phyloP scores from a whole-genome alignment of 305 asterid genomes.

The Rubia peregrina region DNA sequence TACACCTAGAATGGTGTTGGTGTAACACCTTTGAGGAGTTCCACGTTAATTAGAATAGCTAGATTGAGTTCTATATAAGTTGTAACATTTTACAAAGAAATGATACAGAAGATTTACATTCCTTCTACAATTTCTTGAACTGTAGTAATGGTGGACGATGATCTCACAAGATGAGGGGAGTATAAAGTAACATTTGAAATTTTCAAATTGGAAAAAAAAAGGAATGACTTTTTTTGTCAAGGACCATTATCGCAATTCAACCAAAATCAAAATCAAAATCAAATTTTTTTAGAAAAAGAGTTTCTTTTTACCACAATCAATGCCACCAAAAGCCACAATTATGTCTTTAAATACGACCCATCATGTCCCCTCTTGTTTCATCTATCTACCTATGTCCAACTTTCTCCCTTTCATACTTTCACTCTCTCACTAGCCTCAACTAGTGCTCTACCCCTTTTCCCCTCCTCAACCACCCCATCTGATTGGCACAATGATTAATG shows the following conservation, averaged over 20 bases:
- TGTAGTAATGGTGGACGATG: too few species aligned
- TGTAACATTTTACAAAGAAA: too few species aligned
- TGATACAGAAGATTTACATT: too few species aligned
- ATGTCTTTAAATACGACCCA: conserved; percentile 46
- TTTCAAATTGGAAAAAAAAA: too few species aligned
- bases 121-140: too few species aligned
- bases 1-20: too few species aligned
- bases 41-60: too few species aligned
- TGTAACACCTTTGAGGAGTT: too few species aligned
- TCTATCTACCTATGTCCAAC: conserved; percentile 12
- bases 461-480: not conserved
- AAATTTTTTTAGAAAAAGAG: too few species aligned
- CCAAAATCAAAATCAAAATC: not conserved
- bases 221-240: not conserved
- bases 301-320: not conserved
- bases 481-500: conserved; percentile 25
- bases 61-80: too few species aligned
- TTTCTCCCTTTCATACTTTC: conserved; percentile 5
- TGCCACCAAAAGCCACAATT: conserved; percentile 23
- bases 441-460: not conserved
- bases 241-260: not conserved
- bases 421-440: conserved; percentile 17
- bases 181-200: too few species aligned
- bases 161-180: too few species aligned
- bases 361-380: conserved; percentile 23